Evolutionary conservation across 371 early-diverging fungal genomes (phyloP).

Genomic region (Lichtheimia hyalospora): DNA sequence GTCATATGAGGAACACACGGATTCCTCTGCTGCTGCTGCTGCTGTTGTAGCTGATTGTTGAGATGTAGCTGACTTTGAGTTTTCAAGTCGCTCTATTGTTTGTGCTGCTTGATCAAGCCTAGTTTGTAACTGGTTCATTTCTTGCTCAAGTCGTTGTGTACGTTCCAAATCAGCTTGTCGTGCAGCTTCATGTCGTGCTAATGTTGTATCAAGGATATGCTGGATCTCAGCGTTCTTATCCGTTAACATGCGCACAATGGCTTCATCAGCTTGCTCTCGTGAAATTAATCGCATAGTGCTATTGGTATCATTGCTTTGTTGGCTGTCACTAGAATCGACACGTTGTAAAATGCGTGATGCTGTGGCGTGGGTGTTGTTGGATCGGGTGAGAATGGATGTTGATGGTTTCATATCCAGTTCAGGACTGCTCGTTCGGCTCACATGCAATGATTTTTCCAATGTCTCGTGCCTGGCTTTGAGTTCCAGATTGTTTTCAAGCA

Average conservation of each 20-base stretch:
- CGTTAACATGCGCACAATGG: slow-evolving; percentile 17
- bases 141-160: slow-evolving; percentile 6
- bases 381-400: slow-evolving; percentile 8
- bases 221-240: slow-evolving; percentile 14
- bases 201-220: slow-evolving; percentile 9
- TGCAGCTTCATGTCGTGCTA: slow-evolving; percentile 7
- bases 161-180: slow-evolving; percentile 6
- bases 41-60: neutral
- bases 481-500: slow-evolving; percentile 44
- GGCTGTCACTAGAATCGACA: neutral
- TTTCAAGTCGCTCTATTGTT: slow-evolving; percentile 8
- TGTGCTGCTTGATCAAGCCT: neutral
- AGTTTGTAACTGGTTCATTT: slow-evolving; percentile 10
- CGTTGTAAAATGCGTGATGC: slow-evolving; percentile 2
- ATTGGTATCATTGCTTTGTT: neutral
- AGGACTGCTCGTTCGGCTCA: neutral
- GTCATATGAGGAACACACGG: neutral
- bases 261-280: slow-evolving; percentile 14
- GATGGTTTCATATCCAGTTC: slow-evolving; percentile 4
- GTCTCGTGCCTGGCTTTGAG: slow-evolving; percentile 46
- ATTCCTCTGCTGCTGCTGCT: neutral
- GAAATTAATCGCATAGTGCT: slow-evolving; percentile 14
- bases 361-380: slow-evolving; percentile 5
- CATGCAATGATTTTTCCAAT: slow-evolving; percentile 11
- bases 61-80: neutral